Evolutionary conservation across 2,329 filamentous ascomycete genomes (phyloP).

Genomic region (Bipolaris cookei): DNA sequence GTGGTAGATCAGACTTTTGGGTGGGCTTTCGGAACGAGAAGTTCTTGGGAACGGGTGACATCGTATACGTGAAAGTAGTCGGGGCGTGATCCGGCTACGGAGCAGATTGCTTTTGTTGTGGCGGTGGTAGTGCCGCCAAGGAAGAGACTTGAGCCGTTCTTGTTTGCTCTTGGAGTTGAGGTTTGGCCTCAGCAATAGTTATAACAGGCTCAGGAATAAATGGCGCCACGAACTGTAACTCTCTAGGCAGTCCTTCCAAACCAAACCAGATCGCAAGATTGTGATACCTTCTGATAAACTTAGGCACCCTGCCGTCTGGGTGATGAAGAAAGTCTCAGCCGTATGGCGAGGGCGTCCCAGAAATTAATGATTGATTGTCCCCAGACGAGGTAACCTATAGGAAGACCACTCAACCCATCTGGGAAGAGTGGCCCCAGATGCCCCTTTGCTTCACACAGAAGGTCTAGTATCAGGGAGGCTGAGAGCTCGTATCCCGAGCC

Average conservation of each 20-base stretch:
- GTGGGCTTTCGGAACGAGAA: too few species aligned
- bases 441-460: neutral
- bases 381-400: neutral
- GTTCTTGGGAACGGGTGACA: neutral
- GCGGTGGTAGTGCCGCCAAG: neutral
- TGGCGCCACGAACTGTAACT: neutral
- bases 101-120: neutral
- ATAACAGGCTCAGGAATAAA: neutral
- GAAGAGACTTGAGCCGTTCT: neutral
- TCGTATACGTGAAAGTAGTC: neutral
- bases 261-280: neutral
- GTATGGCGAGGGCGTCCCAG: neutral
- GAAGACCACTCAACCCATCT: neutral
- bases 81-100: neutral
- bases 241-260: neutral
- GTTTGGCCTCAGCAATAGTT: neutral
- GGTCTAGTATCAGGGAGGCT: neutral
- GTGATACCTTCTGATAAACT: neutral
- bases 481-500: neutral
- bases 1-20: too few species aligned
- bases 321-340: neutral
- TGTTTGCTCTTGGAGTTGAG: neutral
- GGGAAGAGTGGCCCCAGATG: conserved; percentile 5
- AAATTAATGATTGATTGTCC: neutral
- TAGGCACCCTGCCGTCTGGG: neutral